These are phyloP conservation scores for Mycotypha africana DNA, from an alignment of 371 early-diverging fungal genomes.

Conservation along the genomic window DNA sequence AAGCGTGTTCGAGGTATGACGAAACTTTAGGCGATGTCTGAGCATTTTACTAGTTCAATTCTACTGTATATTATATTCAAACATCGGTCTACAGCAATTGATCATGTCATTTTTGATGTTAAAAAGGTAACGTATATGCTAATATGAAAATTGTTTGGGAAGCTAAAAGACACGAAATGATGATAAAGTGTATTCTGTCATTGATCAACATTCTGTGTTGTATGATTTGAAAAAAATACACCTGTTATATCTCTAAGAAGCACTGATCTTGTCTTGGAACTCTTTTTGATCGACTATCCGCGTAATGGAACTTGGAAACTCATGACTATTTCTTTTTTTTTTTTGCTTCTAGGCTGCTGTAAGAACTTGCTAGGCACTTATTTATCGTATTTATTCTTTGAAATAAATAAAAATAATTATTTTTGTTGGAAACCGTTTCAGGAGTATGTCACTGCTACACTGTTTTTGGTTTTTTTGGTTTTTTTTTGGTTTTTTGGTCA, in stretches of 20 bases:
- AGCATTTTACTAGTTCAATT: conserved; percentile 4
- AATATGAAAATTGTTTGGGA: no score
- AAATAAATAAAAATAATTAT: background rate
- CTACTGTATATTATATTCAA: background rate
- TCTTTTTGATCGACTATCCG: no score
- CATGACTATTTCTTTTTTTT: no score
- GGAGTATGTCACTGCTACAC: no score
- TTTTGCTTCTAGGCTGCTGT: no score
- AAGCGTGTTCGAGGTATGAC: conserved; percentile 21
- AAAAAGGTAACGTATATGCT: conserved; percentile 1
- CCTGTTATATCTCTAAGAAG: conserved; percentile 20
- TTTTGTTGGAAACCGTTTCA: background rate
- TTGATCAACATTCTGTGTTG: conserved; percentile 18
- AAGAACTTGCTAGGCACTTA: no score
- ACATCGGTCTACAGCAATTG: no score
- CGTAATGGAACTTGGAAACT: no score
- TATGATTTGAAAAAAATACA: conserved; percentile 12
- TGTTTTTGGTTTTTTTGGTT: no score
- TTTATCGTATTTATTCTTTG: background rate
- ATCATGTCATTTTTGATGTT: background rate
- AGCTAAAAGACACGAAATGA: conserved; percentile 5
- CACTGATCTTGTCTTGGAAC: conserved; percentile 13
- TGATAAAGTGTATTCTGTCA: conserved; percentile 10
- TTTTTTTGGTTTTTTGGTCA: no score
- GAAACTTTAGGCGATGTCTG: conserved; percentile 18